Conservation (phyloP, 257 asterid genomes). For the Mitragyna speciosa region DNA sequence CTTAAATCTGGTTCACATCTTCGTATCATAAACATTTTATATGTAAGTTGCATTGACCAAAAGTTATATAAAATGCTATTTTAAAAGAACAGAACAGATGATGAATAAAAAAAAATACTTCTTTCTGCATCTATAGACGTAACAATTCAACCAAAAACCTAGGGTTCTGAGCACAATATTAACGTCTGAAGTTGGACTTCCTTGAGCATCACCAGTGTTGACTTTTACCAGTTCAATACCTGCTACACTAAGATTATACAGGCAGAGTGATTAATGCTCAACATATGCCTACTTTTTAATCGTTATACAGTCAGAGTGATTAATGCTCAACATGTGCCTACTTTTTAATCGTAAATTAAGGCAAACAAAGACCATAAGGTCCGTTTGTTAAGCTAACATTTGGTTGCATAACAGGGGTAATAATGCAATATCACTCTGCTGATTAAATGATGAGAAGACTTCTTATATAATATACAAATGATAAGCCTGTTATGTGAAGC, state of each 20-base stretch:
- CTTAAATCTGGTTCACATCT: not conserved
- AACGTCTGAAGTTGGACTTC: not conserved
- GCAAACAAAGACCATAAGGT: not conserved
- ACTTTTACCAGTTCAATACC: slow-evolving; percentile 2
- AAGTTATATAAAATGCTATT: not conserved
- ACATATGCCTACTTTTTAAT: not conserved
- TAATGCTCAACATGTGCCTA: not conserved
- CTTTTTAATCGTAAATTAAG: not conserved
- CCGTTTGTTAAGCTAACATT: not conserved
- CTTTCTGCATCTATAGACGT: not conserved
- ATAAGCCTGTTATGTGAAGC: not conserved
- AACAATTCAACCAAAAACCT: not conserved
- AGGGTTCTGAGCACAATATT: not conserved
- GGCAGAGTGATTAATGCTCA: not conserved
- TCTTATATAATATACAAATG: not conserved
- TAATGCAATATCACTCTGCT: not conserved
- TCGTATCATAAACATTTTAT: not conserved
- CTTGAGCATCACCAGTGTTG: not conserved
- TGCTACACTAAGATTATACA: not conserved
- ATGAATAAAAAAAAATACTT: not conserved
- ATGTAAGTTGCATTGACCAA: not conserved
- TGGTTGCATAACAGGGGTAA: not conserved
- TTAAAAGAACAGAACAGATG: not conserved
- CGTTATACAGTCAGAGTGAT: no score
- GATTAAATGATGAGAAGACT: not conserved